These are phyloP conservation scores for Leishmania turanica DNA, from an alignment of 208 protist species.

Conservation along the genomic window DNA sequence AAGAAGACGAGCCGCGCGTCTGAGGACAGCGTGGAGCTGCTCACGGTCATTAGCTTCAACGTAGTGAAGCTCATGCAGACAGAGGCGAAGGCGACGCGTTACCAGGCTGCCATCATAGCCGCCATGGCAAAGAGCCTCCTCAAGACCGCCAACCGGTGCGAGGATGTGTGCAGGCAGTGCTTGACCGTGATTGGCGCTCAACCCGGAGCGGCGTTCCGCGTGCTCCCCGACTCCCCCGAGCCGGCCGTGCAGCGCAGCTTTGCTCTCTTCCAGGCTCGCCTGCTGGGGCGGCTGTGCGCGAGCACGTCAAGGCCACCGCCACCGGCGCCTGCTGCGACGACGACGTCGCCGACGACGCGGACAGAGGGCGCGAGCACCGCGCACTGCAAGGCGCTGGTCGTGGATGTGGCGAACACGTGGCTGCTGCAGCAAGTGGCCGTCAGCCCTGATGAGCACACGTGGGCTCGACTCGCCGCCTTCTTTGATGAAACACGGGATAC, in stretches of 20 bases:
- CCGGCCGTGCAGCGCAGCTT: constrained; percentile 33
- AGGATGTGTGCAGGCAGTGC: constrained; percentile 51
- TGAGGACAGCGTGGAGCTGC: constrained; percentile 67
- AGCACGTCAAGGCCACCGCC: not conserved
- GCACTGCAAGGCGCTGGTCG: constrained; percentile 10
- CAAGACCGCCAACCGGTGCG: constrained; percentile 47
- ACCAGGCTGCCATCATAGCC: constrained; percentile 22
- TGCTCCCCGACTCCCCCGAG: constrained; percentile 26
- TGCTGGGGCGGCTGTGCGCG: constrained; percentile 45
- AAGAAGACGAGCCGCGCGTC: constrained; percentile 34
- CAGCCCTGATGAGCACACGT: not conserved
- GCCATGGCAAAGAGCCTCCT: constrained; percentile 47
- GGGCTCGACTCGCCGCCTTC: constrained; percentile 24
- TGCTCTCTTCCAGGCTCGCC: constrained; percentile 36
- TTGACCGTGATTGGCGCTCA: constrained; percentile 42
- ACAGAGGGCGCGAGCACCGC: not conserved
- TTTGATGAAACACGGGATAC: constrained; percentile 21
- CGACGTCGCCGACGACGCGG: not conserved
- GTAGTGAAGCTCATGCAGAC: constrained; percentile 35
- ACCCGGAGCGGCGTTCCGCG: constrained; percentile 32
- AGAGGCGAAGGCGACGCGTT: constrained; percentile 44
- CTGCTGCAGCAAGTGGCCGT: constrained; percentile 1
- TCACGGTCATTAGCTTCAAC: constrained; percentile 65
- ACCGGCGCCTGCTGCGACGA: not conserved
- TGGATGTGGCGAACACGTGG: constrained; percentile 20